Evolutionary conservation across 768 basidiomycete species (phyloP).

Genomic region (Coprinopsis cinerea): DNA sequence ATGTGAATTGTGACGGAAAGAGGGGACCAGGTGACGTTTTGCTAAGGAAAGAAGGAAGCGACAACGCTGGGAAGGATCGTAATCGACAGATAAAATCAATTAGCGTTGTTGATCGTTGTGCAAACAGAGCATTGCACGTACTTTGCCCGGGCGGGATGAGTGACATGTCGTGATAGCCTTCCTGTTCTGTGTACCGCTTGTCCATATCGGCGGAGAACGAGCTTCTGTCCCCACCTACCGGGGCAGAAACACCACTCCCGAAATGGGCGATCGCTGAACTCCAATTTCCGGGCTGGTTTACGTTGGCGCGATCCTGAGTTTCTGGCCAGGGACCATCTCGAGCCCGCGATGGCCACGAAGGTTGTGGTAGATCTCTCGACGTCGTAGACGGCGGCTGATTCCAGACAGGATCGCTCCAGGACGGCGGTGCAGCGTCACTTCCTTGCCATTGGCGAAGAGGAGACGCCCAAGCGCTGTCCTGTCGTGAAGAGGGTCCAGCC

Average conservation of each 20-base stretch:
- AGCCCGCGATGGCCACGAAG: neutral
- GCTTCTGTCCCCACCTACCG: neutral
- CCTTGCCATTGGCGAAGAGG: conserved; percentile 31
- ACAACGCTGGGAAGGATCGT: neutral
- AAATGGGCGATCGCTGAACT: neutral
- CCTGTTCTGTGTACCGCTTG: neutral
- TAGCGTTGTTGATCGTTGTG: neutral
- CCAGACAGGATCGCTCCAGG: neutral
- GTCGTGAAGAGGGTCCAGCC: conserved; percentile 36
- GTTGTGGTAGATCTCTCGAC: neutral
- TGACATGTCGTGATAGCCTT: conserved; percentile 1
- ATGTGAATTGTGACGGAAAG: neutral
- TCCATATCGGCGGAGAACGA: neutral
- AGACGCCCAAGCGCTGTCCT: conserved; percentile 1
- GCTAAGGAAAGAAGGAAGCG: neutral
- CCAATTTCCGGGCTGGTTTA: neutral
- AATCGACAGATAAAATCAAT: neutral
- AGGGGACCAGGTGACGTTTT: neutral
- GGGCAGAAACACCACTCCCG: neutral
- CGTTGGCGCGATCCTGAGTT: neutral
- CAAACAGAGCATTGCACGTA: neutral
- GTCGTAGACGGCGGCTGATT: neutral
- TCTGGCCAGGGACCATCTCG: neutral
- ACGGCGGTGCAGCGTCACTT: conserved; percentile 33
- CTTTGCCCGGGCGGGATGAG: neutral